Percentiles rank a stretch among this genome's conserved stretches.
These are phyloP conservation scores for Rutstroemia sydowiana DNA, from an alignment of 2,329 filamentous ascomycete species.

Conservation along the genomic window DNA sequence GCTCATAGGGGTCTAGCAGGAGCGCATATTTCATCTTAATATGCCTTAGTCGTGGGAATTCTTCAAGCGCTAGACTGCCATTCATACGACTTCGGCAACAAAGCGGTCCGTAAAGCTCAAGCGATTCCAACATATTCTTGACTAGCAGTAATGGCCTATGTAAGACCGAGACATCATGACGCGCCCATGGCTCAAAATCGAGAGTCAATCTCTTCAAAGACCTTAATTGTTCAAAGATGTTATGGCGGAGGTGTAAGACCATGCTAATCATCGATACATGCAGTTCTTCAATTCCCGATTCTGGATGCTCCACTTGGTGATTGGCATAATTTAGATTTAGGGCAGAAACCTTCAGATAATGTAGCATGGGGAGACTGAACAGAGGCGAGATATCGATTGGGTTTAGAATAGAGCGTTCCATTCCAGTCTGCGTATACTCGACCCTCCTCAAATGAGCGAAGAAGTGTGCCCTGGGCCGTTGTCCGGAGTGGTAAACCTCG, in stretches of 20 bases:
- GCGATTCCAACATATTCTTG: neutral
- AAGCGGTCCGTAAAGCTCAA: neutral
- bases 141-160: neutral
- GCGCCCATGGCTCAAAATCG: neutral
- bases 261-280: neutral
- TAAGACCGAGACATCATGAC: neutral
- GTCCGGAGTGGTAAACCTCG: neutral
- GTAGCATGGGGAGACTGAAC: neutral
- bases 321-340: neutral
- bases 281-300: neutral
- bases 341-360: neutral
- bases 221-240: neutral
- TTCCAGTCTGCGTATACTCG: neutral
- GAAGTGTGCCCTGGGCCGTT: neutral
- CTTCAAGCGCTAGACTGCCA: neutral
- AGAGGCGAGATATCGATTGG: neutral
- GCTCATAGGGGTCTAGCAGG: neutral
- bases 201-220: neutral
- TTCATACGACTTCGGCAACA: neutral
- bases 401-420: neutral
- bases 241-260: neutral
- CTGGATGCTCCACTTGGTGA: neutral
- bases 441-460: neutral
- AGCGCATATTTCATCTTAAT: neutral
- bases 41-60: neutral